phyloP scores from a whole-genome alignment of 2,329 filamentous ascomycete genomes.

The Colletotrichum lentis region DNA sequence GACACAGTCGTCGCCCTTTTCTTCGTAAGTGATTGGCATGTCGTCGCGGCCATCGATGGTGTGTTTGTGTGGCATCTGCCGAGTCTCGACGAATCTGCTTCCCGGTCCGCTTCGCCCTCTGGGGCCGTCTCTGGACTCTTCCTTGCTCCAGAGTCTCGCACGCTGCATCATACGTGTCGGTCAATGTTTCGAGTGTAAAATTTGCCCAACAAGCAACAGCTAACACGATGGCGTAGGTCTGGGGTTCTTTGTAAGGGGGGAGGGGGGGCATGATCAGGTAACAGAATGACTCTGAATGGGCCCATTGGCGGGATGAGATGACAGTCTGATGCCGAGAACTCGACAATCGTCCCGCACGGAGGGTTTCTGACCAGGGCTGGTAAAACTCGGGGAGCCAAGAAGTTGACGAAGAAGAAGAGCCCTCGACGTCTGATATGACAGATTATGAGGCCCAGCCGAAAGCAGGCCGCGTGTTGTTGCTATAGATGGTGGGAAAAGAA shows the following conservation, averaged over 20 bases:
- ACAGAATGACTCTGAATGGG: constrained; percentile 27
- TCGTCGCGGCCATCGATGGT: not conserved
- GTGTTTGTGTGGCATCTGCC: constrained; percentile 7
- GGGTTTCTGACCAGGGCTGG: constrained; percentile 28
- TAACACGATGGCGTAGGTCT: constrained; percentile 27
- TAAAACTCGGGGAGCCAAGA: constrained; percentile 31
- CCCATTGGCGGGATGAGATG: constrained; percentile 31
- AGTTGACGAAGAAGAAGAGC: constrained; percentile 24
- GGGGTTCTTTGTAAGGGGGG: constrained; percentile 11
- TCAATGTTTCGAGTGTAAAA: not conserved
- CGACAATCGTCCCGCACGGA: constrained; percentile 30
- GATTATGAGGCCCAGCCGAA: not conserved
- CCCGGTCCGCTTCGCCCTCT: constrained; percentile 11
- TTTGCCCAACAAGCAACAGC: constrained; percentile 5
- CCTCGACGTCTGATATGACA: constrained; percentile 26
- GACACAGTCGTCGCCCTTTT: constrained; percentile 14
- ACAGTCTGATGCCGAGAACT: constrained; percentile 25
- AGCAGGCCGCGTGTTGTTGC: constrained; percentile 23
- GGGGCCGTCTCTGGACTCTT: constrained; percentile 11
- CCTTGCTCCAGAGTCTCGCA: constrained; percentile 18
- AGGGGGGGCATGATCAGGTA: not conserved
- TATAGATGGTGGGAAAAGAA: constrained; percentile 9
- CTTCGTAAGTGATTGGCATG: constrained; percentile 3
- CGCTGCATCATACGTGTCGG: constrained; percentile 18
- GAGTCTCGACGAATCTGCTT: not conserved